Evolutionary conservation across 306 rosid species (phyloP).

Genomic region (Corylus heterophylla): DNA sequence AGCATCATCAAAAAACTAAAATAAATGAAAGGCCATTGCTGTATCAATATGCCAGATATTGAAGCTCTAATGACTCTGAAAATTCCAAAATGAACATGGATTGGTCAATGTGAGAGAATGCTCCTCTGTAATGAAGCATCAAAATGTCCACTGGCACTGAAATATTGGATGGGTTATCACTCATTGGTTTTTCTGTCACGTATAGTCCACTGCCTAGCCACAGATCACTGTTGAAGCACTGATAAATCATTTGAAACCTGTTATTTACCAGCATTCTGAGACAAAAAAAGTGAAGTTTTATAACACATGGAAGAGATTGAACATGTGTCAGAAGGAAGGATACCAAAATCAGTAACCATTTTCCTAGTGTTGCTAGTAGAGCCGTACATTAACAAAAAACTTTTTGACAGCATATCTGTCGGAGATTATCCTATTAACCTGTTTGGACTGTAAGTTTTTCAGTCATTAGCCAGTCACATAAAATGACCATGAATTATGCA

Average conservation of each 20-base stretch:
- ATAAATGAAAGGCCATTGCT: background rate
- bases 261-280: background rate
- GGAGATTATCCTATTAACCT: background rate
- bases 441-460: background rate
- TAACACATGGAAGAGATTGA: background rate
- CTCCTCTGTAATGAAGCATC: background rate
- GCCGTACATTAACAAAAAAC: background rate
- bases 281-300: too few relatives aligned
- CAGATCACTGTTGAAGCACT: background rate
- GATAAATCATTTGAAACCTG: background rate
- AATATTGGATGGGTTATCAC: background rate
- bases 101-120: conserved; percentile 10
- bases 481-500: background rate
- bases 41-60: background rate
- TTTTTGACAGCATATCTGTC: background rate
- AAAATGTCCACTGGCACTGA: background rate
- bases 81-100: background rate
- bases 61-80: background rate
- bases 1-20: background rate
- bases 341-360: background rate
- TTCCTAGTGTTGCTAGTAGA: background rate
- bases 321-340: background rate
- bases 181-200: background rate
- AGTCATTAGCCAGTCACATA: background rate
- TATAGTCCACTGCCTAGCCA: background rate